Evolutionary conservation across 805 yeast species (phyloP), one percentile per base, ranked within the genome.

Genomic region (Kluyveromyces dobzhanskii): DNA sequence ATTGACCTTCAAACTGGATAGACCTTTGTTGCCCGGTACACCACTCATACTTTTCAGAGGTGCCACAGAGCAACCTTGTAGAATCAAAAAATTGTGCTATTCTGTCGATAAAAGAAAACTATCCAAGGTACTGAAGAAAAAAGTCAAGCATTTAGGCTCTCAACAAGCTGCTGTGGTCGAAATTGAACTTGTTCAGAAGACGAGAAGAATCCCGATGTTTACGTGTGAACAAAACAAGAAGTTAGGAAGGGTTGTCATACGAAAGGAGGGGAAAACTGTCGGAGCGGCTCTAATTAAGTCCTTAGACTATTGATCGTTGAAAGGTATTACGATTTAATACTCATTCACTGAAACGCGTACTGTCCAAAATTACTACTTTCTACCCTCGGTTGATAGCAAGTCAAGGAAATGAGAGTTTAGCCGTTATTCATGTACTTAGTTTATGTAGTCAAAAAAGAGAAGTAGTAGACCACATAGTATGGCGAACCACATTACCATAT

Each of bases 231-330:
- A 84, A 56, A 85, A 86, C 59, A 95, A 87, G 47, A 97, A 87
- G 64, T 71, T 92, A 51, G 97, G 97, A 51, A 80, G 97, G 66
- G 85, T 92, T 62, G 87, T 97, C 16, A 73, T 92, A 60, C 86
- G 99, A 73, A 97, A 92, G 66, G 97, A 92, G 66, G 98, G 97
- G 53, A 80, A 78, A 52, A 90, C 98, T 34, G 86, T 92, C 64
- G 99, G 97, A 45, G 90, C 92, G 58, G 99, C 98, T 63, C 83
- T 39, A 5, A 21, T 43, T 5, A 37, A 33, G 21, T 17, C 43
- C 11, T 31, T 43, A 4, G 43, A 43, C 13, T 33, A 36, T 16
- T 43, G 27, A 24, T 24, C 12, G n/a, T n/a, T n/a, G n/a, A n/a
- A n/a, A n/a, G n/a, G n/a, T n/a, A n/a, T n/a, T n/a, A n/a, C n/a